A percentile compares a stretch with the other conserved stretches of the same genome.
These are phyloP conservation scores for Biancaea sappan DNA, from an alignment of 306 rosid species.

Conservation along the genomic window DNA sequence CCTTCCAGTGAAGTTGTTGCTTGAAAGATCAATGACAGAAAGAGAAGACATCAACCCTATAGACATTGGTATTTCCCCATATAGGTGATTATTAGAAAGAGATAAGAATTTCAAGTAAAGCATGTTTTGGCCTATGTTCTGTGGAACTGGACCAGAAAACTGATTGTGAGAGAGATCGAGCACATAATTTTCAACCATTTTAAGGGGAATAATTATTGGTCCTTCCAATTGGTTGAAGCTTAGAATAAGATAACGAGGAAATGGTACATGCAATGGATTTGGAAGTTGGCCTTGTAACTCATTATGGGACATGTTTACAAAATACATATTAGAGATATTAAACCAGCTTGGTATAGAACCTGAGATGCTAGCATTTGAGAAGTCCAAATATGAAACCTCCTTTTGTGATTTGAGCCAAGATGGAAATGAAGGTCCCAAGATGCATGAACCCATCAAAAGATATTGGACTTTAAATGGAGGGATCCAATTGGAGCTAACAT, in stretches of 20 bases:
- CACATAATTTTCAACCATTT: neutral
- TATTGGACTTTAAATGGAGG: conserved; percentile 37
- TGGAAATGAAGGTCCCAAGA: conserved; percentile 50
- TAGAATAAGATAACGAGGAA: conserved; percentile 32
- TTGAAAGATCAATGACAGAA: conserved; percentile 43
- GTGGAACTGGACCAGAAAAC: conserved; percentile 44
- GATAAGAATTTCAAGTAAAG: conserved; percentile 29
- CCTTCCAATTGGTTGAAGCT: conserved; percentile 45
- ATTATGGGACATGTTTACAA: conserved; percentile 46
- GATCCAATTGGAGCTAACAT: conserved; percentile 41
- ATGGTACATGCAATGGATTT: conserved; percentile 21
- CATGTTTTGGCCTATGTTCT: conserved; percentile 21
- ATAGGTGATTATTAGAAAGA: conserved; percentile 42
- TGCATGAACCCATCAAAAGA: conserved; percentile 45
- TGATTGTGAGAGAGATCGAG: conserved; percentile 52
- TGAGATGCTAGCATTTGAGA: conserved; percentile 47
- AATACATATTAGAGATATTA: conserved; percentile 21
- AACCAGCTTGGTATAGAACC: conserved; percentile 49
- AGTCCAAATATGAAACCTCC: neutral
- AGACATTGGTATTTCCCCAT: conserved; percentile 42
- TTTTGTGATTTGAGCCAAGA: conserved; percentile 46
- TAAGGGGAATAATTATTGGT: conserved; percentile 39
- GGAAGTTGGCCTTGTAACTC: conserved; percentile 40
- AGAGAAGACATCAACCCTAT: conserved; percentile 1
- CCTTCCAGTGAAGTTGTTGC: conserved; percentile 42